These are phyloP conservation scores for Cystofilobasidium ferigula DNA, from an alignment of 768 basidiomycete genomes.

Conservation along the genomic window DNA sequence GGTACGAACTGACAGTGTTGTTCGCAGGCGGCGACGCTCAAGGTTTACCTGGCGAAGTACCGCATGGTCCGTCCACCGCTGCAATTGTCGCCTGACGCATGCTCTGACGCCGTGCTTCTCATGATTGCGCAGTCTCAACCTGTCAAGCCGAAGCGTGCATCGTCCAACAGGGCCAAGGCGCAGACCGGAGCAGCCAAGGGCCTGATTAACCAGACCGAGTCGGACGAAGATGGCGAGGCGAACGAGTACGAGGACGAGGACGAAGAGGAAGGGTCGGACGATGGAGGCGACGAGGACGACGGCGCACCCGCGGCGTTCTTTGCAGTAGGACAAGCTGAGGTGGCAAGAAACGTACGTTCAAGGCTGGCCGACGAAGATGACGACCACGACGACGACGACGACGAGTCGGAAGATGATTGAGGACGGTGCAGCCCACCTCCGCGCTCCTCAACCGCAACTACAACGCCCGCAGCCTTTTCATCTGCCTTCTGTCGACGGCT, in stretches of 20 bases:
- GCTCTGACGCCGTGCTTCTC: not conserved
- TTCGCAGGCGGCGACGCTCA: constrained; percentile 13
- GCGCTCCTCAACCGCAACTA: too few species aligned
- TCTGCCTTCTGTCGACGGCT: too few species aligned
- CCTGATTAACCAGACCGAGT: too few species aligned
- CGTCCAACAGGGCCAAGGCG: not conserved
- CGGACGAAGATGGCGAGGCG: not conserved
- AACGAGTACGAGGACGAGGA: not conserved
- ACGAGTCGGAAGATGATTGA: not conserved
- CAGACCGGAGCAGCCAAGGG: too few species aligned
- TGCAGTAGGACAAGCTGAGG: not conserved
- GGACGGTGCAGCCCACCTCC: too few species aligned
- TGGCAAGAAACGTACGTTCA: not conserved
- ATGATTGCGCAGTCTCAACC: constrained; percentile 9
- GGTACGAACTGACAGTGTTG: not conserved
- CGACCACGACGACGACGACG: not conserved
- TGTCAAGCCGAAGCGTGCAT: constrained; percentile 15
- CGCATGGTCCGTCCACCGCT: constrained; percentile 16
- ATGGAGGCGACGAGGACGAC: too few species aligned
- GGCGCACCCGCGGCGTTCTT: too few species aligned
- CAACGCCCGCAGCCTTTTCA: too few species aligned
- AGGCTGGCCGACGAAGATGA: not conserved
- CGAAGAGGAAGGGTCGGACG: not conserved
- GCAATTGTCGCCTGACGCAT: not conserved
- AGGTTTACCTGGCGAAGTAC: constrained; percentile 24